These are phyloP conservation scores for Excoecaria agallocha DNA, from an alignment of 345 rosid species.

Conservation along the genomic window DNA sequence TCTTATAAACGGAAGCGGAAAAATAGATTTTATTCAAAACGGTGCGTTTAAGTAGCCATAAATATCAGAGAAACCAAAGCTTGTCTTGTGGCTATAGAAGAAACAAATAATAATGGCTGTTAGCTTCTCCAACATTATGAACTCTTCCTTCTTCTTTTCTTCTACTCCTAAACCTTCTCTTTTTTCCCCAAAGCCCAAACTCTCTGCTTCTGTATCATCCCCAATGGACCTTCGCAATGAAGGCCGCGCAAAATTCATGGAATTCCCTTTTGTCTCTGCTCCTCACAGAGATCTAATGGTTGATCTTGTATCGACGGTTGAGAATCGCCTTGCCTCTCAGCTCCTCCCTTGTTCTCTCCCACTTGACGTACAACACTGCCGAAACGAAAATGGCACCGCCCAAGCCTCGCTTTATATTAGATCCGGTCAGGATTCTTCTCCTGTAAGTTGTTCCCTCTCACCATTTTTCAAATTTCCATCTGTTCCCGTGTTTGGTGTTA, in stretches of 20 bases:
- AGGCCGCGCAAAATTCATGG: conserved; percentile 46
- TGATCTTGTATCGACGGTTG: conserved; percentile 61
- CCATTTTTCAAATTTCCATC: background rate
- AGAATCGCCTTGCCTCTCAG: conserved; percentile 51
- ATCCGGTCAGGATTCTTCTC: conserved; percentile 56
- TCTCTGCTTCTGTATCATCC: conserved; percentile 23
- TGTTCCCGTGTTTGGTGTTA: too few relatives aligned
- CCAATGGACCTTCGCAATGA: conserved; percentile 38
- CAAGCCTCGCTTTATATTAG: conserved; percentile 61
- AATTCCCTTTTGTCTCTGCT: conserved; percentile 56
- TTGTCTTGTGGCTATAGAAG: background rate
- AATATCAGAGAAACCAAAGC: background rate
- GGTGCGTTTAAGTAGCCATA: background rate
- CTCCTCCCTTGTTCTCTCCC: conserved; percentile 69
- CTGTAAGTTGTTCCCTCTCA: conserved; percentile 34
- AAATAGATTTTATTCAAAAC: background rate
- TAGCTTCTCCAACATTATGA: conserved; percentile 27
- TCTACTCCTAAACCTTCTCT: conserved; percentile 12
- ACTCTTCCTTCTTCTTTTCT: conserved; percentile 14
- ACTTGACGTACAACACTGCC: conserved; percentile 51
- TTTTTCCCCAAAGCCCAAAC: conserved; percentile 14
- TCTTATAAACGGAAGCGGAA: background rate
- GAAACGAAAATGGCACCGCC: conserved; percentile 51
- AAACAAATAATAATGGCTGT: conserved; percentile 40
- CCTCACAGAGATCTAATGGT: conserved; percentile 55